Percentiles rank a stretch among this genome's conserved stretches.
phyloP scores from a whole-genome alignment of 306 rosid genomes.

The Cucumis cinereus region DNA sequence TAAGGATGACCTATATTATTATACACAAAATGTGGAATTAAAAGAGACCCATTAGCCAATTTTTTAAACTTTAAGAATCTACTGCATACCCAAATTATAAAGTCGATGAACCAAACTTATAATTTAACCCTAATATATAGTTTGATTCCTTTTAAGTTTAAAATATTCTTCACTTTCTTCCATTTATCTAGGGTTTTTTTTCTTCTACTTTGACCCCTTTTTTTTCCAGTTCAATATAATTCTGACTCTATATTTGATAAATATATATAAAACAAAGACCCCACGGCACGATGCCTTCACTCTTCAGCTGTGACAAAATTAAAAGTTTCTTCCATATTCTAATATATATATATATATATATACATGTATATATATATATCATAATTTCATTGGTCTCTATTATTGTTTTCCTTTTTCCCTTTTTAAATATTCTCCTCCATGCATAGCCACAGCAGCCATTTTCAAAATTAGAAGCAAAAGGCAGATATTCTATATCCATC shows the following conservation, averaged over 20 bases:
- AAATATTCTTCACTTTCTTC: neutral
- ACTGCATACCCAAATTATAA: no score
- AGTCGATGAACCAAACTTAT: no score
- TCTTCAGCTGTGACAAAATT: neutral
- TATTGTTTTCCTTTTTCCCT: neutral
- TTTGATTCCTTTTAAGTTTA: neutral
- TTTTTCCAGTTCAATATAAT: no score
- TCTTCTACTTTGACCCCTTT: neutral
- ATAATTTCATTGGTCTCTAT: neutral
- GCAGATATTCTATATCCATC: neutral
- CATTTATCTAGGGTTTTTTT: neutral
- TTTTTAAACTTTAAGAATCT: no score
- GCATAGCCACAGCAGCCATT: constrained; percentile 6
- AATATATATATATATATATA: no score
- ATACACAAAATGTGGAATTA: no score
- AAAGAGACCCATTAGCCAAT: no score
- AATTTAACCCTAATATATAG: neutral
- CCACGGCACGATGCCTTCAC: constrained; percentile 4
- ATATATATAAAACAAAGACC: neutral
- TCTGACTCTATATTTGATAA: neutral
- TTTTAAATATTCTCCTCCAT: neutral
- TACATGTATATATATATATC: neutral
- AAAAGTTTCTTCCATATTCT: neutral
- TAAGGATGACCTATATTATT: no score
- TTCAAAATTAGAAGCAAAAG: neutral